phyloP scores from a whole-genome alignment of 768 basidiomycete genomes.

The Agaricus sinodeliciosus region DNA sequence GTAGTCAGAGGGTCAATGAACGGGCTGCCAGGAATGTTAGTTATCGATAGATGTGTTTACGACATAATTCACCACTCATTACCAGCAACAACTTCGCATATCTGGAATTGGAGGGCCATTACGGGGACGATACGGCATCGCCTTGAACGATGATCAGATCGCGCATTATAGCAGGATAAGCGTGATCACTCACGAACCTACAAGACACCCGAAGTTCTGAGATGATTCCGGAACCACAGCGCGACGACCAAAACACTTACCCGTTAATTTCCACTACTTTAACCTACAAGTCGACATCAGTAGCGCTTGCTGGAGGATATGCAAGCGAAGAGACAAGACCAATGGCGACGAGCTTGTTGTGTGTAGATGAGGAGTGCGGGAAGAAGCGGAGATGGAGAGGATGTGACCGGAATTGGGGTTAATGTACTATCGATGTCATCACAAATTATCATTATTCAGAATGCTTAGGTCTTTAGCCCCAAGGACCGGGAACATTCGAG shows the following conservation, averaged over 20 bases:
- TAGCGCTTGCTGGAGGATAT: no score
- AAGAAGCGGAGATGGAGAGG: background rate
- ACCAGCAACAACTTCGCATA: slow-evolving; percentile 84
- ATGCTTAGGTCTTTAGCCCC: no score
- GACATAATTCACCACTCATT: slow-evolving; percentile 63
- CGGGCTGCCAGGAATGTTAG: slow-evolving; percentile 48
- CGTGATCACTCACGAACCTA: slow-evolving; percentile 60
- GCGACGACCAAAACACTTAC: slow-evolving; percentile 31
- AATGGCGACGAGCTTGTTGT: slow-evolving; percentile 12
- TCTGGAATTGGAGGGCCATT: slow-evolving; percentile 77
- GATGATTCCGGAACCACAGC: slow-evolving; percentile 3
- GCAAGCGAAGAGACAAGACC: slow-evolving; percentile 14
- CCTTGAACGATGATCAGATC: slow-evolving; percentile 39
- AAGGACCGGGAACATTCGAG: no score
- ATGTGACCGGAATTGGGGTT: no score
- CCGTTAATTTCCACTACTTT: slow-evolving; percentile 98
- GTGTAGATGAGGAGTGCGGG: background rate
- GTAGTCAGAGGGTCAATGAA: slow-evolving; percentile 96
- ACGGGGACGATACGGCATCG: slow-evolving; percentile 96
- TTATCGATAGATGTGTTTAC: background rate
- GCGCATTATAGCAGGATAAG: background rate
- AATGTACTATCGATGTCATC: no score
- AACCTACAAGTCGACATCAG: slow-evolving; percentile 31
- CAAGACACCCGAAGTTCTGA: slow-evolving; percentile 12
- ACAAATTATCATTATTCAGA: no score